phyloP scores from a whole-genome alignment of 2,329 filamentous ascomycete genomes.

The Aureobasidium sp. region DNA sequence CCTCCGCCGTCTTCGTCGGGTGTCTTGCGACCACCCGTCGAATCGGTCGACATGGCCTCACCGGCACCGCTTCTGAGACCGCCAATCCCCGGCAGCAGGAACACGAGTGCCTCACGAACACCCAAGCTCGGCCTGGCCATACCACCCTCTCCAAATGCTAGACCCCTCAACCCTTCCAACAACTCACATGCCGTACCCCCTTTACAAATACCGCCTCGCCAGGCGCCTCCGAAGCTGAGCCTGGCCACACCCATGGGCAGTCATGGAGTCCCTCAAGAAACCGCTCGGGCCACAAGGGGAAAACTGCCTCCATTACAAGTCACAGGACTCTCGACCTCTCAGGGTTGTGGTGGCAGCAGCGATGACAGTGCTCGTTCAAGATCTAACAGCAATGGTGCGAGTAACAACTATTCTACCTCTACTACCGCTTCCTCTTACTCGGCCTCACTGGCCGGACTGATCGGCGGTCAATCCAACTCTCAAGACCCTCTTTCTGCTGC shows the following conservation, averaged over 20 bases:
- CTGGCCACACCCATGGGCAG: constrained; percentile 85
- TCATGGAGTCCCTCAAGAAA: constrained; percentile 62
- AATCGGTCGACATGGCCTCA: constrained; percentile 56
- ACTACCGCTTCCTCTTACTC: constrained; percentile 77
- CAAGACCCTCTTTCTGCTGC: constrained; percentile 86
- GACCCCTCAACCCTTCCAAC: constrained; percentile 52
- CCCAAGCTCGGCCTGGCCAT: constrained; percentile 85
- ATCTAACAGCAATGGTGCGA: constrained; percentile 78
- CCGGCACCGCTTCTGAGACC: constrained; percentile 76
- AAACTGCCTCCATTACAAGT: constrained; percentile 49
- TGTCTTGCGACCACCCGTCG: constrained; percentile 4
- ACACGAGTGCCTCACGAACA: constrained; percentile 54
- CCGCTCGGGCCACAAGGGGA: constrained; percentile 43
- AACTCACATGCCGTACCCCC: constrained; percentile 27
- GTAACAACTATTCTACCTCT: constrained; percentile 68
- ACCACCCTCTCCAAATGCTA: constrained; percentile 74
- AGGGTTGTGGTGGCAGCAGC: constrained; percentile 55
- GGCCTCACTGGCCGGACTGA: constrained; percentile 65
- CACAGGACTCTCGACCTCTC: constrained; percentile 52
- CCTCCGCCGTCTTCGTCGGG: constrained; percentile 16
- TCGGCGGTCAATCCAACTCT: constrained; percentile 56
- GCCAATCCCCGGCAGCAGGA: constrained; percentile 64
- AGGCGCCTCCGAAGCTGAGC: constrained; percentile 70
- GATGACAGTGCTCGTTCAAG: constrained; percentile 72
- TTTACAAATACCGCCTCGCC: constrained; percentile 41